phyloP scores from a whole-genome alignment of 202 grass and related monocot species.

The Eragrostis tef region DNA sequence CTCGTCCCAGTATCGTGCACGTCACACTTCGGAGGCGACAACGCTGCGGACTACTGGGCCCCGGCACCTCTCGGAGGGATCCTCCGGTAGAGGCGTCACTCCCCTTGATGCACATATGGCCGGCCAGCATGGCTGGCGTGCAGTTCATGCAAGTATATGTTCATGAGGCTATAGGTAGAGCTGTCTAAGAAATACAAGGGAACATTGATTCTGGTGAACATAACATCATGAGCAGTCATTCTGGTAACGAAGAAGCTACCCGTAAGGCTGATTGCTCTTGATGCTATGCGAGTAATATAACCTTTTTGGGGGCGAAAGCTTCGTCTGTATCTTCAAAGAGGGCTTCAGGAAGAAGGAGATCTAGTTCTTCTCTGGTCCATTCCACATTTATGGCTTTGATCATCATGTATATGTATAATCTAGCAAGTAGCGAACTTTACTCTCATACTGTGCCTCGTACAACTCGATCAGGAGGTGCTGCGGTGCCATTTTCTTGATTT shows the following conservation, averaged over 20 bases:
- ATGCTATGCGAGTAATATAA: slow-evolving; percentile 74
- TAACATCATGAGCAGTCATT: slow-evolving; percentile 99
- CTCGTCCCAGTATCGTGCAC: slow-evolving; percentile 91
- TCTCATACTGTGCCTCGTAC: neutral
- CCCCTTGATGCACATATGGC: neutral
- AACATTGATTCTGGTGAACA: slow-evolving; percentile 53
- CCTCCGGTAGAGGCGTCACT: slow-evolving; percentile 47
- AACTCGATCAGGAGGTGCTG: neutral
- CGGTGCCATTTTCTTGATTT: neutral
- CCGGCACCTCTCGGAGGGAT: slow-evolving; percentile 55
- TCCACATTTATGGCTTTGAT: slow-evolving; percentile 48
- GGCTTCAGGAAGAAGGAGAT: slow-evolving; percentile 46
- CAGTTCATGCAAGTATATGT: slow-evolving; percentile 42
- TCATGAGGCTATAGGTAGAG: slow-evolving; percentile 19
- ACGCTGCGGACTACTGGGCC: slow-evolving; percentile 84
- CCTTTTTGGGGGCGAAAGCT: slow-evolving; percentile 53
- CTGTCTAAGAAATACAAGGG: slow-evolving; percentile 6
- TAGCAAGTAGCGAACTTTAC: slow-evolving; percentile 37
- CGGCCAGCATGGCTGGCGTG: neutral
- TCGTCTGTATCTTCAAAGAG: slow-evolving; percentile 51
- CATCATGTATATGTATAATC: slow-evolving; percentile 53
- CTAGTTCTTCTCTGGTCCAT: slow-evolving; percentile 46
- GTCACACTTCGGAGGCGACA: slow-evolving; percentile 74
- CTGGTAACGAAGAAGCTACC: slow-evolving; percentile 50
- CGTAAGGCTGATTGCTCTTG: slow-evolving; percentile 92